A percentile compares a stretch with the other conserved stretches of the same genome.
These are phyloP conservation scores for Cystobasidium sp. DNA, from an alignment of 1,284 basidiomycete genomes.

Conservation along the genomic window DNA sequence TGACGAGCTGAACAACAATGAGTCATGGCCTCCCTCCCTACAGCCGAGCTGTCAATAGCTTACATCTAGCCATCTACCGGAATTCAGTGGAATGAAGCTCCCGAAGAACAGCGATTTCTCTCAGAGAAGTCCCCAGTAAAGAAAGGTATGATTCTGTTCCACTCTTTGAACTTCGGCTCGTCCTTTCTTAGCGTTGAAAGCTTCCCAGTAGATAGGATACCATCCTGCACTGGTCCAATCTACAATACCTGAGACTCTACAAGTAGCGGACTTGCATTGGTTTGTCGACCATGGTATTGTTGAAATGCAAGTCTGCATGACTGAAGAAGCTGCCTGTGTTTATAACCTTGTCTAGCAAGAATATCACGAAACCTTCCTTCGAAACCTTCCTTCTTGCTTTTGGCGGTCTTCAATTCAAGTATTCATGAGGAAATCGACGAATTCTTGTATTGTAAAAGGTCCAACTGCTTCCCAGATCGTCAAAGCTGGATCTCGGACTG, in stretches of 20 bases:
- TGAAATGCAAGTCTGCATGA: neutral
- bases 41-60: too few species aligned
- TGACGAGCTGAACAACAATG: too few species aligned
- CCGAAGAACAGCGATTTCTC: neutral
- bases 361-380: neutral
- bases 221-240: slow-evolving; percentile 10
- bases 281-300: slow-evolving; percentile 4
- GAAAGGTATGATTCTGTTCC: neutral
- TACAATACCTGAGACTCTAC: neutral
- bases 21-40: too few species aligned
- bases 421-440: neutral
- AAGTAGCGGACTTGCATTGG: neutral
- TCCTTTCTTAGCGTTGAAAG: neutral
- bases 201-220: slow-evolving; percentile 4
- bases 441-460: neutral
- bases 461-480: neutral
- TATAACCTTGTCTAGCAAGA: neutral
- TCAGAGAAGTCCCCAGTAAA: neutral
- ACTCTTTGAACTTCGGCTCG: neutral
- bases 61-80: too few species aligned
- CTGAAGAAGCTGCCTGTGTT: neutral
- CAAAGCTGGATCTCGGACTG: neutral
- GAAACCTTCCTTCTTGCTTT: neutral
- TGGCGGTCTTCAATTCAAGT: neutral
- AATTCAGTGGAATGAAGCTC: neutral